Conservation (phyloP, 768 basidiomycete species). For the Agaricus subrufescens region DNA sequence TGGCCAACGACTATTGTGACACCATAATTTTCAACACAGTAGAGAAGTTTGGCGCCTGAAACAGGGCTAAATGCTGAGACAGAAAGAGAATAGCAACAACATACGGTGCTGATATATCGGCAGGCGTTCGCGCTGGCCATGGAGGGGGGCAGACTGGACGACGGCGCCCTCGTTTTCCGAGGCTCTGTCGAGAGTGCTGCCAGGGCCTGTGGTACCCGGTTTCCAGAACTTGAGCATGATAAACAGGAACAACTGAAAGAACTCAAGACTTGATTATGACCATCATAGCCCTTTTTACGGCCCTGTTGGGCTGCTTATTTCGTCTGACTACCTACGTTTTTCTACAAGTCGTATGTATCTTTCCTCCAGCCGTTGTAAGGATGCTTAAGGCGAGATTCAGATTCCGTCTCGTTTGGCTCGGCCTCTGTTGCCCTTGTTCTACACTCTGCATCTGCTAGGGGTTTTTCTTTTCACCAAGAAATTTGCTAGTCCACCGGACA, state of each 20-base stretch:
- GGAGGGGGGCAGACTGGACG: slow-evolving; percentile 66
- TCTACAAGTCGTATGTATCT: slow-evolving; percentile 30
- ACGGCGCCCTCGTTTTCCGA: slow-evolving; percentile 72
- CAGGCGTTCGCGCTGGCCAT: slow-evolving; percentile 72
- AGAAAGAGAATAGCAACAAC: slow-evolving; percentile 16
- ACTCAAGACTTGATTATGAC: background rate
- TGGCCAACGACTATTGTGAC: slow-evolving; percentile 90
- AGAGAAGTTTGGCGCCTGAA: slow-evolving; percentile 73
- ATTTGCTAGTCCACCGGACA: background rate
- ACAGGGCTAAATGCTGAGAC: background rate
- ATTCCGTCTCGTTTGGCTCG: slow-evolving; percentile 34
- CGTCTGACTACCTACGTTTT: slow-evolving; percentile 42
- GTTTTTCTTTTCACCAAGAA: slow-evolving; percentile 11
- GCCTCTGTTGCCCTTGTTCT: slow-evolving; percentile 26
- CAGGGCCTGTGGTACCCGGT: slow-evolving; percentile 80
- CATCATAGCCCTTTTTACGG: slow-evolving; percentile 17
- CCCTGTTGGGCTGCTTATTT: slow-evolving; percentile 31
- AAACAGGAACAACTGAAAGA: background rate
- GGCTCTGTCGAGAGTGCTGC: slow-evolving; percentile 82
- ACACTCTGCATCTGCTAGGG: slow-evolving; percentile 22
- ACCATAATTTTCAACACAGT: slow-evolving; percentile 78
- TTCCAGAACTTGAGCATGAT: slow-evolving; percentile 84
- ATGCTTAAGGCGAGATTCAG: slow-evolving; percentile 17
- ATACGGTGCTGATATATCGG: slow-evolving; percentile 90
- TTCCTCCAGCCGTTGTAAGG: slow-evolving; percentile 31